Conservation (phyloP, 1,284 basidiomycete genomes). For the Melampsora americana region DNA sequence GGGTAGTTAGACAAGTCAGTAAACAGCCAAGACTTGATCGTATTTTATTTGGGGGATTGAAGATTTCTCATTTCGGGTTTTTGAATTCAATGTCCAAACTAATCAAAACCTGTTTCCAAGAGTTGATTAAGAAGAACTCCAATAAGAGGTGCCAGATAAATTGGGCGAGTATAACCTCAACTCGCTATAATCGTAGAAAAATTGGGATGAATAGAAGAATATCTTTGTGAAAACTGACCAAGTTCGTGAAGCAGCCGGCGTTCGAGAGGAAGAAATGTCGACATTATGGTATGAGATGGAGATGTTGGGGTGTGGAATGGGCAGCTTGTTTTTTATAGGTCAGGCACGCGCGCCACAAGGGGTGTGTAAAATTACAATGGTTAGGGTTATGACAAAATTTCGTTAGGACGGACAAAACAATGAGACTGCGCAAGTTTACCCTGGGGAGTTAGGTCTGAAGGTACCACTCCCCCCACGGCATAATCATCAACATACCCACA, state of each 20-base stretch:
- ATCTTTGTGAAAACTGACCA: neutral
- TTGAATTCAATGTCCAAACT: constrained; percentile 38
- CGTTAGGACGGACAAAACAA: neutral
- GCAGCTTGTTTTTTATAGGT: neutral
- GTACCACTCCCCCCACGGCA: neutral
- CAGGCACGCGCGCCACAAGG: neutral
- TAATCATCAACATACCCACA: neutral
- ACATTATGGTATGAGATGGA: neutral
- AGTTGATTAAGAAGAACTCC: constrained; percentile 11
- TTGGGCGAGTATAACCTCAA: constrained; percentile 45
- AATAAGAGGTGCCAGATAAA: constrained; percentile 45
- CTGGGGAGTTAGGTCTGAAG: neutral
- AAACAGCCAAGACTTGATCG: neutral
- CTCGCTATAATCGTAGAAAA: constrained; percentile 43
- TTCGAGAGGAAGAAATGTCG: neutral
- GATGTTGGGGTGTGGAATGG: neutral
- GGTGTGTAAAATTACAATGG: neutral
- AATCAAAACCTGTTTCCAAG: neutral
- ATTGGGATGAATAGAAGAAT: neutral
- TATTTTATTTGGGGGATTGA: neutral
- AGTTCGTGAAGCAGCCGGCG: neutral
- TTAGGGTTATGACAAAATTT: neutral
- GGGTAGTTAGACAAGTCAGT: neutral
- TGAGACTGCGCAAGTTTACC: neutral
- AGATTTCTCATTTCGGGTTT: constrained; percentile 19